Evolutionary conservation across 768 basidiomycete genomes (phyloP), one percentile per base, ranked within the genome.

Genomic region (Mycena galopus): DNA sequence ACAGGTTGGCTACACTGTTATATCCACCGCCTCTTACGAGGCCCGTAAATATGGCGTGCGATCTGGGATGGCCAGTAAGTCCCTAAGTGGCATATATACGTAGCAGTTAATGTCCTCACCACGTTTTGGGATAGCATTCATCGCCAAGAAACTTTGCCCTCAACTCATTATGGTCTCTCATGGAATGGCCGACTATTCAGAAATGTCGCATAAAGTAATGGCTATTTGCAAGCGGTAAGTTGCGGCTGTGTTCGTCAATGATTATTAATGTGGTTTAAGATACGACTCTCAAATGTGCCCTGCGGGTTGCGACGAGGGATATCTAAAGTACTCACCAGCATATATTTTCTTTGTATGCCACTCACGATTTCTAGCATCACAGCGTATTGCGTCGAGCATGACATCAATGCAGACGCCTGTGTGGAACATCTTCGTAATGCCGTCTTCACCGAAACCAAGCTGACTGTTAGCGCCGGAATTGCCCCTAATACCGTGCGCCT

Each of bases 401-500:
- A 85, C 12, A 76, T 96, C 62, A 86, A 87, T 2, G 87, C 93
- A 0, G 91, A 90, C 33, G 91, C 92, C 55, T 97, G 96, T 77
- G 94, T 97, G 16, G 82, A 88, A 62, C 87, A 93, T 73, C 93
- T 99, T 84, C 86, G 98, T 27, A 86, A 86, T 29, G 85, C 85
- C 50, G 94, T 98, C 3, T 86, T 91, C 65, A 85, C 85, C 21
- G 94, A 94, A 81, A 98, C 97, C 3, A 89, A 89, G 64, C 80
- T 99, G 60, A 99, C 98, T 3, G 96, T 94, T 63, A 96, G 95
- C 75, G 97, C 96, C 33, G 98, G 98, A 3, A 96, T 99, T 68
- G 96, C 97, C 0, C 94, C 97, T 1, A 99, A 97, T 82, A 94
- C 94, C 87, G 96, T 96, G 78, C 64, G 89, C 62, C 59, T 35